These are phyloP conservation scores for Aspergillus clavatus DNA, from an alignment of 2,329 filamentous ascomycete species.

Conservation along the genomic window DNA sequence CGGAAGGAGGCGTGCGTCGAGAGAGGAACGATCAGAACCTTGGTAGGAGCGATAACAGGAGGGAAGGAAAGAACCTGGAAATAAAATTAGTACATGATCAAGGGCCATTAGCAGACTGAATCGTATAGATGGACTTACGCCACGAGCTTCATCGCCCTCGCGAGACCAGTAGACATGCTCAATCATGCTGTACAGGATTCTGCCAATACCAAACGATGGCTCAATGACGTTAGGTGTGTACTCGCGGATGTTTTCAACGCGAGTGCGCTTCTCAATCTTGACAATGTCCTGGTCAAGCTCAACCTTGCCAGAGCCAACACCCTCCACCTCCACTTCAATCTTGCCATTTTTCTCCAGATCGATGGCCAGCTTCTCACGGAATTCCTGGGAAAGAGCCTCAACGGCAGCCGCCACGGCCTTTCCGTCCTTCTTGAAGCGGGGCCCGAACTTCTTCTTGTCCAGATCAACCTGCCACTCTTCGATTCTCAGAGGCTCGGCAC, in stretches of 20 bases:
- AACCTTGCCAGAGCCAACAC: slow-evolving; percentile 64
- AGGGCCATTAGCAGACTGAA: not conserved
- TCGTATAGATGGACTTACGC: slow-evolving; percentile 57
- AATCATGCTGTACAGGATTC: slow-evolving; percentile 86
- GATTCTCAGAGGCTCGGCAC: slow-evolving; percentile 70
- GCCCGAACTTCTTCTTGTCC: slow-evolving; percentile 94
- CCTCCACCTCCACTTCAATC: slow-evolving; percentile 69
- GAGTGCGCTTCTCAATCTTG: slow-evolving; percentile 75
- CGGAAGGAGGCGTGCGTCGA: slow-evolving; percentile 76
- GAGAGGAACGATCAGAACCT: slow-evolving; percentile 86
- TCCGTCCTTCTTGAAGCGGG: slow-evolving; percentile 90
- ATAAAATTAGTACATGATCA: slow-evolving; percentile 10
- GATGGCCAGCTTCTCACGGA: slow-evolving; percentile 73
- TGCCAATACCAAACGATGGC: slow-evolving; percentile 93
- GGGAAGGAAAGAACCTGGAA: slow-evolving; percentile 66
- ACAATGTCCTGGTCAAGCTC: slow-evolving; percentile 76
- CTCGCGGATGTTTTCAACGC: slow-evolving; percentile 78
- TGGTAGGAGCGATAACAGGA: slow-evolving; percentile 79
- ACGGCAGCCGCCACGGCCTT: slow-evolving; percentile 79
- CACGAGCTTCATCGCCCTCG: slow-evolving; percentile 74
- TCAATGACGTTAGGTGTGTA: slow-evolving; percentile 96
- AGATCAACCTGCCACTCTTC: slow-evolving; percentile 86
- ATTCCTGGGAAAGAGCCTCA: slow-evolving; percentile 68
- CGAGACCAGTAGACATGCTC: slow-evolving; percentile 96
- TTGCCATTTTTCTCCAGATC: slow-evolving; percentile 69